These are phyloP conservation scores for Chaetothyriales sp. DNA, from an alignment of 2,329 filamentous ascomycete genomes.

Conservation along the genomic window DNA sequence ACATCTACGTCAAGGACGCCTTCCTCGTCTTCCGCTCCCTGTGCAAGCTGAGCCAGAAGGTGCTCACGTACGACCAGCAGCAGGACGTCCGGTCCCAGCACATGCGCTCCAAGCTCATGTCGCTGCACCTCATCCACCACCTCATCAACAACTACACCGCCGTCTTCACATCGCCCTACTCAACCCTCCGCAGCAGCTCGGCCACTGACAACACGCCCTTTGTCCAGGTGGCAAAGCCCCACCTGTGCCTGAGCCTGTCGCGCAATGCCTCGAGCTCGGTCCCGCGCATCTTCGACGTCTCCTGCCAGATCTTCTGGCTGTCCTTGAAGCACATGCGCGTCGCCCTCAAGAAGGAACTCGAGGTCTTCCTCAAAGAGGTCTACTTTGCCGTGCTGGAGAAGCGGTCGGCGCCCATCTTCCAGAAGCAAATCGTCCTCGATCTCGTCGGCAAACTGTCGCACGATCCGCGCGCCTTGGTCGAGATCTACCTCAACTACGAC, in stretches of 20 bases:
- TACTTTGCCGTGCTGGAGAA: constrained; percentile 86
- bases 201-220: constrained; percentile 75
- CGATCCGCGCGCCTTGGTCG: constrained; percentile 78
- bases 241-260: constrained; percentile 86
- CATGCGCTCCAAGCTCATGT: constrained; percentile 94
- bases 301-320: constrained; percentile 94
- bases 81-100: constrained; percentile 86
- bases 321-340: constrained; percentile 90
- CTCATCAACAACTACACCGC: constrained; percentile 85
- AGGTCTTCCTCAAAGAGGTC: constrained; percentile 95
- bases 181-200: constrained; percentile 79
- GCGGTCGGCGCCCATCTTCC: constrained; percentile 69
- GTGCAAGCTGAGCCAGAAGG: constrained; percentile 92
- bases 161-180: constrained; percentile 81
- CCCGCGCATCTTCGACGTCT: constrained; percentile 83
- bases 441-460: constrained; percentile 71
- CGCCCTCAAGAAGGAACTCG: constrained; percentile 95
- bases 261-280: constrained; percentile 91
- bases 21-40: constrained; percentile 96
- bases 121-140: constrained; percentile 87
- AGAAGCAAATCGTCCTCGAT: constrained; percentile 83
- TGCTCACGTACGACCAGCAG: constrained; percentile 76
- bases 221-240: constrained; percentile 89
- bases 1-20: constrained; percentile 92
- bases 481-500: constrained; percentile 96